These are phyloP conservation scores for Aquilaria agallochum DNA, from an alignment of 441 rosid species.

Conservation along the genomic window DNA sequence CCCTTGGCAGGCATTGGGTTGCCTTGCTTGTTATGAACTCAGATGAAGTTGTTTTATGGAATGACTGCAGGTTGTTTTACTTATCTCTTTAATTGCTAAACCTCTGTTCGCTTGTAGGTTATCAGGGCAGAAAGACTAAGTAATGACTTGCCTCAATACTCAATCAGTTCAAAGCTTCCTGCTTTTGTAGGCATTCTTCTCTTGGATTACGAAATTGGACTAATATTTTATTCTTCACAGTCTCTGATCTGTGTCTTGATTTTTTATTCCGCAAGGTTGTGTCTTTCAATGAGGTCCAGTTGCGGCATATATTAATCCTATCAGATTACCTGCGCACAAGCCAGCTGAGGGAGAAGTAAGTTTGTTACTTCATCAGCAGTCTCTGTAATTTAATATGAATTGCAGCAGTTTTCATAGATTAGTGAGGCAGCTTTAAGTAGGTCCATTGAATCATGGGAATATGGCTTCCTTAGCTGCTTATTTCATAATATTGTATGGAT, in stretches of 20 bases:
- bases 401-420: no score
- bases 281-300: constrained; percentile 71
- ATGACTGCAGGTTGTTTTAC: no score
- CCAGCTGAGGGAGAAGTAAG: constrained; percentile 84
- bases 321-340: constrained; percentile 70
- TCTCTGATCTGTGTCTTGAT: neutral
- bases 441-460: no score
- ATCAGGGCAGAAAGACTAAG: constrained; percentile 75
- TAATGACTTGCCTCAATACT: constrained; percentile 74
- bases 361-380: constrained; percentile 13
- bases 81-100: no score
- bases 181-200: constrained; percentile 53
- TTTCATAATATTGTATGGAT: no score
- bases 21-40: no score
- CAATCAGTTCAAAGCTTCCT: constrained; percentile 61
- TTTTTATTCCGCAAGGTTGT: constrained; percentile 38
- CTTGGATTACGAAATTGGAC: constrained; percentile 1
- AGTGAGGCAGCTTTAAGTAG: no score
- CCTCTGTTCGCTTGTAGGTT: constrained; percentile 34
- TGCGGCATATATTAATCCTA: constrained; percentile 65
- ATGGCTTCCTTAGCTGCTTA: no score
- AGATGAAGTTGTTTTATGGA: no score
- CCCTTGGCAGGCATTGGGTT: no score
- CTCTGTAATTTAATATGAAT: no score
- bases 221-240: neutral